Evolutionary conservation across 75 land plant genomes (phyloP), one percentile per base, ranked within the genome.

Genomic region (Gnetum montanum): DNA sequence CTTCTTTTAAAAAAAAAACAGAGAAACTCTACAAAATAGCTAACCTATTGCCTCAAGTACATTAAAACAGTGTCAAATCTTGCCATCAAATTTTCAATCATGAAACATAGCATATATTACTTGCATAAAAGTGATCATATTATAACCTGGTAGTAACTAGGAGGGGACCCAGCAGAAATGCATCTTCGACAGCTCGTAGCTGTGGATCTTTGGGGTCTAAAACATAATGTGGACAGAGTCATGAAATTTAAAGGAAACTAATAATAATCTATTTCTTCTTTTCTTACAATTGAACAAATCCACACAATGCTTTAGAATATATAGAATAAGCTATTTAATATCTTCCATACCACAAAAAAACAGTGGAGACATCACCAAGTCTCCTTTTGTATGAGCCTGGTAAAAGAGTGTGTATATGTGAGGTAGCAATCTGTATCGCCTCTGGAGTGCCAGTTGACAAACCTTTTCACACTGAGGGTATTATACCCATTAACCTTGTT

Each of bases 321-420:
- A 36, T 43, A 43, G 44, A 37, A n/a, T 19, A 22, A 29, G n/a
- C n/a, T n/a, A n/a, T n/a, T n/a, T n/a, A n/a, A n/a, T n/a, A n/a
- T n/a, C n/a, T n/a, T n/a, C 24, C 71, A 48, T 65, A 83, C 98
- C 98, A 58, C 87, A 82, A 71, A 94, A 89, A 66, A 89, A 94
- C 6, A 76, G 59, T 6, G 96, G 98, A 60, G 72, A 52, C 50
- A 79, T 81, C 19, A 94, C 87, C 7, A 80, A 90, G 25, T 64
- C 59, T 27, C 98, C 98, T 24, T 11, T 77, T 34, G 68, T 78
- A 69, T 94, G 91, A 31, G 96, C 87, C 64, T 73, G 31, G 52
- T 85, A 85, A 47, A 93, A 88, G 35, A 93, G 81, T 23, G 90
- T 85, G 52, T 89, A 93, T 40, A 89, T 62, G 54, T 93, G 87